These are phyloP conservation scores for Cytospora leucostoma DNA, from an alignment of 2,329 filamentous ascomycete genomes.

Conservation along the genomic window DNA sequence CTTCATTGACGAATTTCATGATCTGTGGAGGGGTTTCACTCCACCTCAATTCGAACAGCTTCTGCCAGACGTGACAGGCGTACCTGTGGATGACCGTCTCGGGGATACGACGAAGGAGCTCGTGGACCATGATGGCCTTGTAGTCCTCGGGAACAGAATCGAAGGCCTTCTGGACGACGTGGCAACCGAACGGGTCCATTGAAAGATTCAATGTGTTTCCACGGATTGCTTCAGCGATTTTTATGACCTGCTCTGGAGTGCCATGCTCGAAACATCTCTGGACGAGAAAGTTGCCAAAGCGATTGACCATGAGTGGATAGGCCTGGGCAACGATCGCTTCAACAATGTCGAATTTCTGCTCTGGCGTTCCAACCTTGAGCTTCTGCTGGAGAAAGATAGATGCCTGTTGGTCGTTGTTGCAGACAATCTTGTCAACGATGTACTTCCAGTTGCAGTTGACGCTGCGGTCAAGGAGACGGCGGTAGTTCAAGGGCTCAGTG, in stretches of 20 bases:
- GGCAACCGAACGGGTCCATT: constrained; percentile 98
- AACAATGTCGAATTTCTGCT: constrained; percentile 97
- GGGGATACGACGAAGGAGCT: constrained; percentile 89
- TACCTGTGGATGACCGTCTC: constrained; percentile 99
- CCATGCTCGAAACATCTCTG: constrained; percentile 99
- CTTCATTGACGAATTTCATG: constrained; percentile 97
- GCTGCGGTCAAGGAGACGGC: constrained; percentile 89
- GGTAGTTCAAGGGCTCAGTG: constrained; percentile 93
- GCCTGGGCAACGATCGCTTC: constrained; percentile 94
- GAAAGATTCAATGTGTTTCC: constrained; percentile 92
- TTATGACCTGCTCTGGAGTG: constrained; percentile 88
- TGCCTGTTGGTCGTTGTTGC: constrained; percentile 98
- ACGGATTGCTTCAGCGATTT: constrained; percentile 91
- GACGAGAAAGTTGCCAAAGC: constrained; percentile 97
- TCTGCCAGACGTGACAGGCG: constrained; percentile 99
- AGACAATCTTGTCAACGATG: constrained; percentile 99
- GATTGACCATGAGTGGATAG: constrained; percentile 95
- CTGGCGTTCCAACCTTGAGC: constrained; percentile 90
- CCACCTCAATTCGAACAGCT: constrained; percentile 97
- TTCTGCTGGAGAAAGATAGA: constrained; percentile 99
- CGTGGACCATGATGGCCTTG: constrained; percentile 98
- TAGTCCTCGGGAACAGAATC: constrained; percentile 97
- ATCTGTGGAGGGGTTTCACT: constrained; percentile 92
- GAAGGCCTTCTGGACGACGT: constrained; percentile 98
- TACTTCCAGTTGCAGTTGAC: constrained; percentile 99